Evolutionary conservation across 73 alveolate genomes (phyloP).

Genomic region (Paramecium tetraurelia): DNA sequence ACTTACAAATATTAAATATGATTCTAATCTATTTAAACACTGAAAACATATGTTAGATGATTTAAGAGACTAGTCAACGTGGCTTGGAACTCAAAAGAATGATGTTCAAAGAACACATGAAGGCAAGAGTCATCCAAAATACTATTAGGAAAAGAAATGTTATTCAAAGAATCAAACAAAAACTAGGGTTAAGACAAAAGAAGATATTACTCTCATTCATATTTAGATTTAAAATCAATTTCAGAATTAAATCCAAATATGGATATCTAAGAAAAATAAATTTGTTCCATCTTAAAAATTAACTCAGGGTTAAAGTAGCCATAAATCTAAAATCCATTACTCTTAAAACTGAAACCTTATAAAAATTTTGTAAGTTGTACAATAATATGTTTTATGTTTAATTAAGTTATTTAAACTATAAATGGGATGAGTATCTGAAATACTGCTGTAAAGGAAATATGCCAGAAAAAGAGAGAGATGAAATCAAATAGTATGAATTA

Average conservation of each 20-base stretch:
- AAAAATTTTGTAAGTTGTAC: neutral
- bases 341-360: neutral
- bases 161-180: neutral
- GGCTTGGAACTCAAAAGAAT: conserved; percentile 21
- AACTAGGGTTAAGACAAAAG: neutral
- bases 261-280: neutral
- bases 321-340: neutral
- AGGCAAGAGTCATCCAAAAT: conserved; percentile 14
- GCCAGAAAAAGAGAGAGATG: neutral
- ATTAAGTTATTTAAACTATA: neutral
- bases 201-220: neutral
- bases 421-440: conserved; percentile 7
- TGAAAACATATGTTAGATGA: neutral
- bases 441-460: neutral
- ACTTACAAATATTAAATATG: neutral
- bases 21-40: neutral
- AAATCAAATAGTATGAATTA: neutral
- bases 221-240: neutral
- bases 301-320: neutral
- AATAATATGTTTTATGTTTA: neutral
- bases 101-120: conserved; percentile 44
- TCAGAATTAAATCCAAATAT: neutral
- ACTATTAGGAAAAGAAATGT: conserved; percentile 19
- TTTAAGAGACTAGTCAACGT: neutral
- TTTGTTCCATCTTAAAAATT: neutral